A percentile compares a stretch with the other conserved stretches of the same genome.
Evolutionary conservation across 2,329 filamentous ascomycete species (phyloP).

Genomic region (Penicillium corylophilum): DNA sequence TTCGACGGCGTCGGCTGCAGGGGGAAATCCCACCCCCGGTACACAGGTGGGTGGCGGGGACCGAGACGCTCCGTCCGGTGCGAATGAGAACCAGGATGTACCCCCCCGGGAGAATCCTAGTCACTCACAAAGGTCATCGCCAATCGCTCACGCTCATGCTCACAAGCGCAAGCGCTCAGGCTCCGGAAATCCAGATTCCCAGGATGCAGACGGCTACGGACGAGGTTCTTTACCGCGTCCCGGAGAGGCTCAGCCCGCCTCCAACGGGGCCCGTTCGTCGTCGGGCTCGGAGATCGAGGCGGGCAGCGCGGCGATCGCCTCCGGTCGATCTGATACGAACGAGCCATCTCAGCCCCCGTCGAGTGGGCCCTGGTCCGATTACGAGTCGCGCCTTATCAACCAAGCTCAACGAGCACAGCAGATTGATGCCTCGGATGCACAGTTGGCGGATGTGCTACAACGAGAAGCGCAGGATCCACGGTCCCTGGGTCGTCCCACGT

Average conservation of each 20-base stretch:
- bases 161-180: slow-evolving; percentile 67
- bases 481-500: slow-evolving; percentile 35
- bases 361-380: slow-evolving; percentile 38
- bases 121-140: slow-evolving; percentile 28
- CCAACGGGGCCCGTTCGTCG: slow-evolving; percentile 17
- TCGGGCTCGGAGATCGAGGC: slow-evolving; percentile 22
- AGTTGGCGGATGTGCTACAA: slow-evolving; percentile 53
- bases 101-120: slow-evolving; percentile 11
- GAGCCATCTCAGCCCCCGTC: slow-evolving; percentile 31
- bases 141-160: slow-evolving; percentile 56
- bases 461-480: slow-evolving; percentile 47
- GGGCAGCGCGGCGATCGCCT: slow-evolving; percentile 18
- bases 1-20: slow-evolving; percentile 4
- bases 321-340: slow-evolving; percentile 29
- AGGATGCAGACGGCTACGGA: slow-evolving; percentile 18
- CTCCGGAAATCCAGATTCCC: slow-evolving; percentile 52
- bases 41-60: slow-evolving; percentile 3
- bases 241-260: slow-evolving; percentile 34
- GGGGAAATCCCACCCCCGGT: background rate
- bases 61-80: slow-evolving; percentile 7
- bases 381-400: slow-evolving; percentile 43
- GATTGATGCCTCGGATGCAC: slow-evolving; percentile 50
- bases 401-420: slow-evolving; percentile 50
- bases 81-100: background rate
- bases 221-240: slow-evolving; percentile 39